Evolutionary conservation across 306 rosid genomes (phyloP).

Genomic region (Pterocarpus macrocarpus): DNA sequence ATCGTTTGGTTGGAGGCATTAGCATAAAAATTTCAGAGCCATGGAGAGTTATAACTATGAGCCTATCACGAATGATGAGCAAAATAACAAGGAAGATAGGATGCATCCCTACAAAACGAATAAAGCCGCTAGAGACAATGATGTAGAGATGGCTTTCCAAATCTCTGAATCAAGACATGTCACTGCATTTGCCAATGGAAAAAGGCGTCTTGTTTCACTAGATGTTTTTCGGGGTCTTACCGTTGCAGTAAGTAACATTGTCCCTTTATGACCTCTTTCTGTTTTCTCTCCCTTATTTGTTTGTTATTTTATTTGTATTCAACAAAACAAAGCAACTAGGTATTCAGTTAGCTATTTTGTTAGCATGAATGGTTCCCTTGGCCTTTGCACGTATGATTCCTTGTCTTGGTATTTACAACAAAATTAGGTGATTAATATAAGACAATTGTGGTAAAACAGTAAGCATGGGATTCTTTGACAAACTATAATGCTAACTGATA

Average conservation of each 20-base stretch:
- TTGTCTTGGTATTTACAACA: no score
- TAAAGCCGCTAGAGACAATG: slow-evolving; percentile 6
- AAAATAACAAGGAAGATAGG: not conserved
- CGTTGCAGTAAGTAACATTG: slow-evolving; percentile 69
- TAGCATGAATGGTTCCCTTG: no score
- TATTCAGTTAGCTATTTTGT: no score
- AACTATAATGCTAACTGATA: no score
- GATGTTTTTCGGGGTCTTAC: slow-evolving; percentile 96
- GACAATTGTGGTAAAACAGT: no score
- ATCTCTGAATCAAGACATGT: slow-evolving; percentile 56
- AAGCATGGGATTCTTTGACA: no score
- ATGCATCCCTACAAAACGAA: not conserved
- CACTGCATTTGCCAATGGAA: not conserved
- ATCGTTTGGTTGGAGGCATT: not conserved
- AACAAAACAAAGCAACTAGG: not conserved
- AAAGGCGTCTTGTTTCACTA: slow-evolving; percentile 74
- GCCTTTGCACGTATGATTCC: no score
- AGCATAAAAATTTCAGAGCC: slow-evolving; percentile 8
- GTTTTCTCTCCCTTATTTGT: not conserved
- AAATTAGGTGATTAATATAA: no score
- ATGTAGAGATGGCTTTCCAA: slow-evolving; percentile 66
- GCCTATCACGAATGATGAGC: not conserved
- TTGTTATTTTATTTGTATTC: not conserved
- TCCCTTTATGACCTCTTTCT: not conserved
- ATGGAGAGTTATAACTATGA: slow-evolving; percentile 20